Conservation (phyloP, 2,329 filamentous ascomycete genomes). For the Paecilomyces variotii region DNA sequence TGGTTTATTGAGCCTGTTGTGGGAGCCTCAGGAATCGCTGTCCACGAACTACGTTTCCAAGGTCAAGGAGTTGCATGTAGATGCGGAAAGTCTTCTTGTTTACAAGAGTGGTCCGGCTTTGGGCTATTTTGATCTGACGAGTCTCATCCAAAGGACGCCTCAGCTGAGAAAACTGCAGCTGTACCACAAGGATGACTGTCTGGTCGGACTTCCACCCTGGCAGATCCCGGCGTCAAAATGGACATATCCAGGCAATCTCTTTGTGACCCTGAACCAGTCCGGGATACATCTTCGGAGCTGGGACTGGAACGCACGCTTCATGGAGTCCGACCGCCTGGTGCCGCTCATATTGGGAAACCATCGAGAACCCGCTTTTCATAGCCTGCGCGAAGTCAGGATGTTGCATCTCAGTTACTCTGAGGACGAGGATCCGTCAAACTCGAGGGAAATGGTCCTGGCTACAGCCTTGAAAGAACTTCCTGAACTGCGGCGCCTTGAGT, state of each 20-base stretch:
- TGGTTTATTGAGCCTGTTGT: slow-evolving; percentile 46
- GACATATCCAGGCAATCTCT: slow-evolving; percentile 60
- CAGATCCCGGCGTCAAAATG: slow-evolving; percentile 44
- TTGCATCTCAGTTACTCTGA: slow-evolving; percentile 25
- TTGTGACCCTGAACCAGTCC: slow-evolving; percentile 52
- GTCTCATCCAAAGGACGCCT: slow-evolving; percentile 56
- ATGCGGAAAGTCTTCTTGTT: slow-evolving; percentile 52
- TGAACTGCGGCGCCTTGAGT: slow-evolving; percentile 57
- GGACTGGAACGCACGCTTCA: slow-evolving; percentile 49
- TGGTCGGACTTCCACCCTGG: slow-evolving; percentile 24
- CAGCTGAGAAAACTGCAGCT: slow-evolving; percentile 64
- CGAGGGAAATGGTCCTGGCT: slow-evolving; percentile 25
- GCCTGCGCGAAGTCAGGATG: slow-evolving; percentile 27
- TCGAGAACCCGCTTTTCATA: slow-evolving; percentile 45
- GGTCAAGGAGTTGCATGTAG: slow-evolving; percentile 60
- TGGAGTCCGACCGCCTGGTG: slow-evolving; percentile 26
- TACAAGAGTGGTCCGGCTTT: slow-evolving; percentile 46
- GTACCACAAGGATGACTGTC: slow-evolving; percentile 57
- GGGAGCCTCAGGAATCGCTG: slow-evolving; percentile 43
- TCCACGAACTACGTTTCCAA: slow-evolving; percentile 61
- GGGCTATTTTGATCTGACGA: slow-evolving; percentile 48
- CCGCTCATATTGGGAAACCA: slow-evolving; percentile 49
- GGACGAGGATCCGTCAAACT: slow-evolving; percentile 33
- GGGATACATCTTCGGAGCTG: slow-evolving; percentile 42
- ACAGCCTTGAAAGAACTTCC: slow-evolving; percentile 52